phyloP scores from a whole-genome alignment of 371 early-diverging fungal genomes.

The Capillidium rhysosporum region DNA sequence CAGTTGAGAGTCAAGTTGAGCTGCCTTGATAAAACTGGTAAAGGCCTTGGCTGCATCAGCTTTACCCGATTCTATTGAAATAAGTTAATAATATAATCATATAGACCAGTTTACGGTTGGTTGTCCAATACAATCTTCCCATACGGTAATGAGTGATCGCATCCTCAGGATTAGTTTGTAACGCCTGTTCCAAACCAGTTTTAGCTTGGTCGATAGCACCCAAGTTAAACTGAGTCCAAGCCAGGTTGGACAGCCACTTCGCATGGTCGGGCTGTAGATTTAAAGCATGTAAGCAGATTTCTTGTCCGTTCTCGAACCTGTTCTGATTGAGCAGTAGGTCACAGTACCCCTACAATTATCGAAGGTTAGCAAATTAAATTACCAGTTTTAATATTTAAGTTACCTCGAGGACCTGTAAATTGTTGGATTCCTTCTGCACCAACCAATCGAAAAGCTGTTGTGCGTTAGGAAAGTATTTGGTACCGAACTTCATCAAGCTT shows the following conservation, averaged over 20 bases:
- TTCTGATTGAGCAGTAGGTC: too few species aligned
- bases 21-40: conserved; percentile 44
- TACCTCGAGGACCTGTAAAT: too few species aligned
- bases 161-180: conserved; percentile 19
- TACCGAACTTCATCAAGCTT: too few species aligned
- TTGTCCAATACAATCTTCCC: conserved; percentile 59
- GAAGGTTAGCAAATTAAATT: too few species aligned
- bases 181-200: conserved; percentile 23
- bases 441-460: too few species aligned
- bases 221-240: conserved; percentile 10
- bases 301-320: not conserved
- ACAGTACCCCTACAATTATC: too few species aligned
- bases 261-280: not conserved
- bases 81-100: too few species aligned
- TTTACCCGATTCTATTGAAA: conserved; percentile 9
- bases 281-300: not conserved
- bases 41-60: conserved; percentile 36
- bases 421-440: too few species aligned
- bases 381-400: too few species aligned
- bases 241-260: conserved; percentile 13
- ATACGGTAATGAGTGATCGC: conserved; percentile 40
- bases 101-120: conserved; percentile 29
- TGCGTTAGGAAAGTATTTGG: too few species aligned
- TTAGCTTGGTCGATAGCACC: conserved; percentile 28
- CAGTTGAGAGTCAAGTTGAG: conserved; percentile 41